Percentiles rank a stretch among this genome's conserved stretches.
Conservation (phyloP, 768 basidiomycete species). For the Dacryopinax primogenitus region DNA sequence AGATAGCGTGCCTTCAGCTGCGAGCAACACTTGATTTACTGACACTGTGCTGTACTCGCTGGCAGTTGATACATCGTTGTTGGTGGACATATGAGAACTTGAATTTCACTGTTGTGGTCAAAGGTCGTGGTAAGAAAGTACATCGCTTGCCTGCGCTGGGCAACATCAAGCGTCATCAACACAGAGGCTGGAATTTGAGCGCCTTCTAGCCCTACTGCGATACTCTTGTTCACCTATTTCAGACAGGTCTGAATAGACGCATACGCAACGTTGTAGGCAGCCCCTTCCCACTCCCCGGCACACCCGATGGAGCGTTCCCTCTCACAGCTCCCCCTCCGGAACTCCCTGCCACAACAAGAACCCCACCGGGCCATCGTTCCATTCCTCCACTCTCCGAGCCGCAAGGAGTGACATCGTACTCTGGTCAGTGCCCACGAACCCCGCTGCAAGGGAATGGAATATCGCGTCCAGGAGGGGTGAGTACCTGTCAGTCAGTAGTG, state of each 20-base stretch:
- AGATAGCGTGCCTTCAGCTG: neutral
- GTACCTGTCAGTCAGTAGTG: conserved; percentile 36
- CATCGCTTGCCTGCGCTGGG: too few relatives aligned
- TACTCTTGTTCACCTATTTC: too few relatives aligned
- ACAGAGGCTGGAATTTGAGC: too few relatives aligned
- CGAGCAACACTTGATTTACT: neutral
- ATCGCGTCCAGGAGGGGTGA: conserved; percentile 52
- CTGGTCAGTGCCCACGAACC: conserved; percentile 57
- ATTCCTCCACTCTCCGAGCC: conserved; percentile 51
- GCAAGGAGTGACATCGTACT: conserved; percentile 63
- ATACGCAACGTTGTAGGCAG: too few relatives aligned
- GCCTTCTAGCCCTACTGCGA: too few relatives aligned
- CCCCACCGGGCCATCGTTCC: conserved; percentile 37
- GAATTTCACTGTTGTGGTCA: too few relatives aligned
- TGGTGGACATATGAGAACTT: too few relatives aligned
- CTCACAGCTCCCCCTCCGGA: neutral
- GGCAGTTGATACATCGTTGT: neutral
- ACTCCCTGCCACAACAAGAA: neutral
- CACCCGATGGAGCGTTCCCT: too few relatives aligned
- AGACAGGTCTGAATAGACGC: too few relatives aligned
- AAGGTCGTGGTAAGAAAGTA: too few relatives aligned
- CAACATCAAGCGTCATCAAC: too few relatives aligned
- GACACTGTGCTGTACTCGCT: neutral
- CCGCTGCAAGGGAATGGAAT: conserved; percentile 51
- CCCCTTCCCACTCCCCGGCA: too few relatives aligned